Conservation (phyloP, 495 filamentous ascomycete species). For the Hypomontagnella monticulosa region DNA sequence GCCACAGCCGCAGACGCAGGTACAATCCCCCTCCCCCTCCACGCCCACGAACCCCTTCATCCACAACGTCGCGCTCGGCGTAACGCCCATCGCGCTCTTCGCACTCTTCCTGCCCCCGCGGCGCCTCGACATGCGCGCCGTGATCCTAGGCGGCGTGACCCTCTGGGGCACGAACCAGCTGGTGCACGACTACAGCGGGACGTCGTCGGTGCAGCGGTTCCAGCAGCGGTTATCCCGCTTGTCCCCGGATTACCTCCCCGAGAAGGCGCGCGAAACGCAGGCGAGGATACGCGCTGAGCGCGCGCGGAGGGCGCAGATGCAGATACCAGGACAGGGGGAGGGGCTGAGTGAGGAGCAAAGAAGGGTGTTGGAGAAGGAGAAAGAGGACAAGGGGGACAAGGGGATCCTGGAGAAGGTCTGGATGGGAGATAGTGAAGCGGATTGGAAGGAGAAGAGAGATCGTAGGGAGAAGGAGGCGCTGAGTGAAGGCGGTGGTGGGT, state of each 20-base stretch:
- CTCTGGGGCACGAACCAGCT: constrained; percentile 73
- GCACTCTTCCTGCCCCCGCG: constrained; percentile 81
- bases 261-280: constrained; percentile 66
- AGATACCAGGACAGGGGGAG: constrained; percentile 44
- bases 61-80: constrained; percentile 67
- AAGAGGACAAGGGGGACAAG: constrained; percentile 51
- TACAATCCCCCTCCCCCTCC: background rate
- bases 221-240: constrained; percentile 43
- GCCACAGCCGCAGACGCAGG: background rate
- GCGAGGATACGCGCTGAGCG: constrained; percentile 55
- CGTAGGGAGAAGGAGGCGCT: constrained; percentile 75
- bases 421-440: constrained; percentile 70
- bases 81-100: constrained; percentile 74
- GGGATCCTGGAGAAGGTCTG: constrained; percentile 64
- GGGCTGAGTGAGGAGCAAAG: constrained; percentile 39
- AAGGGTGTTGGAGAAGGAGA: constrained; percentile 33
- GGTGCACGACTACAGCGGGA: constrained; percentile 66
- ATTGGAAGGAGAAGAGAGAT: constrained; percentile 78
- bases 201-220: constrained; percentile 58
- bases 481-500: constrained; percentile 77
- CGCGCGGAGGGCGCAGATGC: constrained; percentile 50
- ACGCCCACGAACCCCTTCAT: constrained; percentile 59
- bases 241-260: constrained; percentile 55
- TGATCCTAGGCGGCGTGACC: constrained; percentile 69
- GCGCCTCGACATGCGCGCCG: constrained; percentile 74